Evolutionary conservation across 257 asterid species (phyloP).

Genomic region (Prunella vulgaris): DNA sequence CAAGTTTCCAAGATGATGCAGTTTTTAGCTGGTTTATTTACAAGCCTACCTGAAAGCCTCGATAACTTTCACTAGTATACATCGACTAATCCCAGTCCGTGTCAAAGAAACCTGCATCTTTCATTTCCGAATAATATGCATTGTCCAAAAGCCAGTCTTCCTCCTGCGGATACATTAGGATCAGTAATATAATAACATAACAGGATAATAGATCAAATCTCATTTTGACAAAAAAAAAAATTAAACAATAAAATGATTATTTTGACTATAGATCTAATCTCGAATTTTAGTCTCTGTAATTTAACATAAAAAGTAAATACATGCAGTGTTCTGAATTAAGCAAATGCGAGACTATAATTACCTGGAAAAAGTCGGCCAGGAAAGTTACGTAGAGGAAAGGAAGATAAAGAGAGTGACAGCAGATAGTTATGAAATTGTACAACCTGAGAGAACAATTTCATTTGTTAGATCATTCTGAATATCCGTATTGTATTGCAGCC

Average conservation of each 20-base stretch:
- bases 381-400: slow-evolving; percentile 62
- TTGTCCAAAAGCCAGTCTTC: slow-evolving; percentile 90
- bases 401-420: slow-evolving; percentile 75
- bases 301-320: neutral
- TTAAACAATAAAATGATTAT: no score
- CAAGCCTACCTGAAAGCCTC: slow-evolving; percentile 19
- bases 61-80: neutral
- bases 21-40: slow-evolving; percentile 26
- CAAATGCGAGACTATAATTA: slow-evolving; percentile 22
- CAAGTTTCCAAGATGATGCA: slow-evolving; percentile 19
- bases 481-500: neutral
- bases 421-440: slow-evolving; percentile 46
- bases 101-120: slow-evolving; percentile 87
- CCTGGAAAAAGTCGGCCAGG: slow-evolving; percentile 84
- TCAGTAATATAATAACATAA: neutral
- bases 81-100: slow-evolving; percentile 61
- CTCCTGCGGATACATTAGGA: slow-evolving; percentile 43
- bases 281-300: neutral
- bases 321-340: slow-evolving; percentile 1
- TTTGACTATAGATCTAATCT: neutral
- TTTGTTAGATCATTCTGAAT: slow-evolving; percentile 9
- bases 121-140: slow-evolving; percentile 89
- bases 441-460: slow-evolving; percentile 45
- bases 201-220: no score
- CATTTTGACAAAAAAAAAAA: no score